A percentile compares a stretch with the other conserved stretches of the same genome.
Conservation (phyloP, 768 basidiomycete species). For the Pleurotus ostreatus region DNA sequence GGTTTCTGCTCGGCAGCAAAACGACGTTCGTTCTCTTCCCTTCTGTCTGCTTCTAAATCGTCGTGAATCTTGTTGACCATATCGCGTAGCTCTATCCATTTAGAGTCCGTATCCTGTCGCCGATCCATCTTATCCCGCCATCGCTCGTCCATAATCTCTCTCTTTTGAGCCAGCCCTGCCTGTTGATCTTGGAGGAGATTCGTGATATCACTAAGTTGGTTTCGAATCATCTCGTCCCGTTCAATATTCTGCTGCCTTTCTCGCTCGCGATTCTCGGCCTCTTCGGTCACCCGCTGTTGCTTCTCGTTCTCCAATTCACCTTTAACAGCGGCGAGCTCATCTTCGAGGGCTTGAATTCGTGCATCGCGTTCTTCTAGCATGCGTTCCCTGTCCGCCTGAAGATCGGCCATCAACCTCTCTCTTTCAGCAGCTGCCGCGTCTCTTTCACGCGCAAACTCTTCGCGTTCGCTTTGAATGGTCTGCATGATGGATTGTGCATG, state of each 20-base stretch:
- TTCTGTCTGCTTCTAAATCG: constrained; percentile 50
- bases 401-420: constrained; percentile 42
- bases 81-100: constrained; percentile 52
- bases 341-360: constrained; percentile 58
- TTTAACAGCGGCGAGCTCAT: constrained; percentile 53
- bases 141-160: constrained; percentile 52
- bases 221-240: constrained; percentile 54
- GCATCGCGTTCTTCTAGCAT: constrained; percentile 47
- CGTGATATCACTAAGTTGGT: constrained; percentile 67
- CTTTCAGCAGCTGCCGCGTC: constrained; percentile 54
- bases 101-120: constrained; percentile 53
- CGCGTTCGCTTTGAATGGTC: constrained; percentile 54
- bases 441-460: constrained; percentile 51
- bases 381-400: constrained; percentile 44
- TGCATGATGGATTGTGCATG: constrained; percentile 58
- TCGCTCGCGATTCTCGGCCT: constrained; percentile 58
- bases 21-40: constrained; percentile 48
- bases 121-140: constrained; percentile 60
- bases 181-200: constrained; percentile 68
- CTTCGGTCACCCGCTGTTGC: constrained; percentile 51
- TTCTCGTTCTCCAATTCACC: constrained; percentile 63
- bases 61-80: constrained; percentile 58
- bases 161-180: constrained; percentile 57
- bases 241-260: constrained; percentile 55
- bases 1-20: constrained; percentile 50